Evolutionary conservation across 768 basidiomycete species (phyloP).

Genomic region (Tubosaeta sp.): DNA sequence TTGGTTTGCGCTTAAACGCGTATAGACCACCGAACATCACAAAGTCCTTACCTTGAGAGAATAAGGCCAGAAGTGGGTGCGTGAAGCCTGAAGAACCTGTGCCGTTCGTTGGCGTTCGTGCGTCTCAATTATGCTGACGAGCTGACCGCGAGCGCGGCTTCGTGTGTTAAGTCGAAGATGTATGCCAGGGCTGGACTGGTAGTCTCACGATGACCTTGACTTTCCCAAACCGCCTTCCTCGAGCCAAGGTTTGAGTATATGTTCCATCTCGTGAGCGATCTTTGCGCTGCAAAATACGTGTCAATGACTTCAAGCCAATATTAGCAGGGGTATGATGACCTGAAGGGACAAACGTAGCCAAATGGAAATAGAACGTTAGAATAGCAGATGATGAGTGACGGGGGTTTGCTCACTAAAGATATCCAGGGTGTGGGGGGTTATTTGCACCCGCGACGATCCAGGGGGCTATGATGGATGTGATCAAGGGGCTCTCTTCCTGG

Average conservation of each 20-base stretch:
- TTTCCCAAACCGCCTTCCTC: conserved; percentile 57
- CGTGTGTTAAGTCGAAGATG: conserved; percentile 72
- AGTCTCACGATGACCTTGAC: conserved; percentile 69
- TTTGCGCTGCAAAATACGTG: conserved; percentile 44
- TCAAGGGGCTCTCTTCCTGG: no score
- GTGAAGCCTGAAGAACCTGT: conserved; percentile 67
- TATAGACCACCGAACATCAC: not conserved
- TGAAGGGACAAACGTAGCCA: conserved; percentile 86
- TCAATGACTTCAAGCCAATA: not conserved
- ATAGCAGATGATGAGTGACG: not conserved
- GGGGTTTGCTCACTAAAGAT: conserved; percentile 54
- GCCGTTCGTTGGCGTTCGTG: not conserved
- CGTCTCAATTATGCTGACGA: not conserved
- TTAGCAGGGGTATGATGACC: conserved; percentile 32
- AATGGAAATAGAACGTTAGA: conserved; percentile 38
- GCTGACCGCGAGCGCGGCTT: conserved; percentile 75
- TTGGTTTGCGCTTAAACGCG: not conserved
- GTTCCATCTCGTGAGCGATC: conserved; percentile 54
- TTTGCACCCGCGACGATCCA: conserved; percentile 56
- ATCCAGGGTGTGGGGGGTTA: conserved; percentile 67
- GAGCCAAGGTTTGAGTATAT: conserved; percentile 56
- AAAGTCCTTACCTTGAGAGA: conserved; percentile 49
- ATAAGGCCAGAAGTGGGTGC: conserved; percentile 78
- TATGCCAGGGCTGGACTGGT: conserved; percentile 81
- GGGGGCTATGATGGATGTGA: conserved; percentile 53